Percentiles rank a stretch among this genome's conserved stretches.
Evolutionary conservation across 164 flowering plant genomes (phyloP).

Genomic region (Malania oleifera): DNA sequence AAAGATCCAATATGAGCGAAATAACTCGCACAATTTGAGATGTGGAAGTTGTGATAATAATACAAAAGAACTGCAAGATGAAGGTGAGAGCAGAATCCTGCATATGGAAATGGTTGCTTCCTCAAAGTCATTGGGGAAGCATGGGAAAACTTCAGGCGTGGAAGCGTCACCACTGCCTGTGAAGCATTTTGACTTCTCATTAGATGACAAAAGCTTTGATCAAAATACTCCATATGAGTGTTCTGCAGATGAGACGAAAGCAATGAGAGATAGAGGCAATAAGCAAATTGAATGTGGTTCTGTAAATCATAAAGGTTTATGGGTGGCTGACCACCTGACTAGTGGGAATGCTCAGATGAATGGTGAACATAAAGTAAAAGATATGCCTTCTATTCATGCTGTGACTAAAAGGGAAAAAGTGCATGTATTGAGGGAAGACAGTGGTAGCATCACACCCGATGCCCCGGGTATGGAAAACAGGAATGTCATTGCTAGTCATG

Average conservation of each 20-base stretch:
- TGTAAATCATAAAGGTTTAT: slow-evolving; percentile 13
- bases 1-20: slow-evolving; percentile 15
- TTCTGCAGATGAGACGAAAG: slow-evolving; percentile 10
- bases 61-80: slow-evolving; percentile 12
- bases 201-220: slow-evolving; percentile 47
- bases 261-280: slow-evolving; percentile 4
- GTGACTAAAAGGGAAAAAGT: slow-evolving; percentile 15
- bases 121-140: slow-evolving; percentile 19
- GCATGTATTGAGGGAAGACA: slow-evolving; percentile 14
- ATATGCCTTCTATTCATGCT: slow-evolving; percentile 9
- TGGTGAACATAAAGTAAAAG: slow-evolving; percentile 17
- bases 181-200: slow-evolving; percentile 77
- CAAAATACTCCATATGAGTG: slow-evolving; percentile 10
- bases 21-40: slow-evolving; percentile 13
- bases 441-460: slow-evolving; percentile 17
- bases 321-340: slow-evolving; percentile 6
- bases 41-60: slow-evolving; percentile 11
- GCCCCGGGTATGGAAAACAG: slow-evolving; percentile 19
- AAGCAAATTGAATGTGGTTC: slow-evolving; percentile 20
- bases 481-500: slow-evolving; percentile 13
- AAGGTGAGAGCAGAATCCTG: slow-evolving; percentile 18
- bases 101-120: slow-evolving; percentile 18
- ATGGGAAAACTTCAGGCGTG: slow-evolving; percentile 25
- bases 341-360: slow-evolving; percentile 13
- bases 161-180: slow-evolving; percentile 73